Percentiles rank a stretch among this genome's conserved stretches.
These are phyloP conservation scores for Martensiomyces pterosporus DNA, from an alignment of 192 early-diverging fungal genomes.

Conservation along the genomic window DNA sequence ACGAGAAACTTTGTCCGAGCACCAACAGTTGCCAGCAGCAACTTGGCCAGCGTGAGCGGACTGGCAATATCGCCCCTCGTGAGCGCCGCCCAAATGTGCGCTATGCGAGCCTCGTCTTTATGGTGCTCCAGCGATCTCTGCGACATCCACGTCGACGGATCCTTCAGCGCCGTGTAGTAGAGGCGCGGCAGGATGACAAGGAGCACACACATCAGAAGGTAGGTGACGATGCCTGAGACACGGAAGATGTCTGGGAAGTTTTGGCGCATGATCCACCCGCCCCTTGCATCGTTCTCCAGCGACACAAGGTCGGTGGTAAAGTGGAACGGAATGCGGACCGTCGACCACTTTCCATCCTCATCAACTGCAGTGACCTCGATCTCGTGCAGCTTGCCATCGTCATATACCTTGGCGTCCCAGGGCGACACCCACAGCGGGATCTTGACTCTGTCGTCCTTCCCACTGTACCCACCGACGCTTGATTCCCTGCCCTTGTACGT, in stretches of 20 bases:
- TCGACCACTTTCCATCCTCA: conserved; percentile 47
- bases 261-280: conserved; percentile 68
- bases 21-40: conserved; percentile 17
- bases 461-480: no score
- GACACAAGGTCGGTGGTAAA: conserved; percentile 58
- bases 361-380: conserved; percentile 63
- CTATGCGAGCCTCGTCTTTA: conserved; percentile 18
- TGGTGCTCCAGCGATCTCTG: conserved; percentile 18
- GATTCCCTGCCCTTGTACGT: conserved; percentile 49
- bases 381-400: conserved; percentile 62
- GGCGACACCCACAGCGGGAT: conserved; percentile 65
- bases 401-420: conserved; percentile 69
- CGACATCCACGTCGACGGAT: conserved; percentile 13
- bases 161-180: conserved; percentile 5
- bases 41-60: conserved; percentile 12
- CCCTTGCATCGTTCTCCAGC: conserved; percentile 59
- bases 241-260: conserved; percentile 57
- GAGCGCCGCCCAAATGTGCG: conserved; percentile 7
- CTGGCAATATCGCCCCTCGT: conserved; percentile 10
- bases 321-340: conserved; percentile 57
- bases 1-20: conserved; percentile 44
- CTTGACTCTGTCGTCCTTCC: conserved; percentile 39
- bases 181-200: conserved; percentile 33
- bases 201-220: conserved; percentile 42
- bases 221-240: conserved; percentile 16